Evolutionary conservation across 2,329 filamentous ascomycete species (phyloP), one percentile per base, ranked within the genome.

Genomic region (Graphilbum ipis-grandicollis): DNA sequence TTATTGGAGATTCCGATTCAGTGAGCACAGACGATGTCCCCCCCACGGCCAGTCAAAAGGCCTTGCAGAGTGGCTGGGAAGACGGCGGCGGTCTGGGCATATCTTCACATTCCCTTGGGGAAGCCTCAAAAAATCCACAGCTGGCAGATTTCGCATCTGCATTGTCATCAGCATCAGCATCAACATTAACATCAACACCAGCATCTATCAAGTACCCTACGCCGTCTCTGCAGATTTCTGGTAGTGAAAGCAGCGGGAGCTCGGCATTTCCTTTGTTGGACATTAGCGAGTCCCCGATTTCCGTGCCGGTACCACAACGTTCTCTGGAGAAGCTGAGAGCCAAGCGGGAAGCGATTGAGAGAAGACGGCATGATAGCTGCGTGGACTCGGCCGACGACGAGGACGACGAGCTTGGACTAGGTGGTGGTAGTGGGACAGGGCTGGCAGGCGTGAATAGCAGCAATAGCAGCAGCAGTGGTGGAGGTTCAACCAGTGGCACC

Each of bases 351-450:
- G 75, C 75, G 7, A 57, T 83, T 25, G 82, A 93, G 49, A 82
- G 73, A 47, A 70, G 75, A 32, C 69, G 72, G 14, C 59, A 74
- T 28, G 83, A 93, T 47, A 76, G 80, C 26, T 71, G 63, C 38
- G 75, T 73, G 13, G 88, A 94, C 49, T 93, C 83, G 22, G 86
- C 86, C 5, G 88, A 94, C 48, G 88, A 94, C 47, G 88, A 94
- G 56, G 88, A 94, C 45, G 86, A 94, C 41, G 88, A 93, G 50
- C 66, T 92, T 5, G 85, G 82, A 8, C 64, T 47, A 8, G 46
- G 49, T 1, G 48, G n/a, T n/a, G n/a, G n/a, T n/a, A n/a, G n/a
- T n/a, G n/a, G n/a, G n/a, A n/a, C n/a, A n/a, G n/a, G n/a, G n/a
- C n/a, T n/a, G n/a, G n/a, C 51, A 19, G 32, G 36, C 30, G 33